phyloP scores from a whole-genome alignment of 78 protist species.

The Dictyostelium firmibasis region DNA sequence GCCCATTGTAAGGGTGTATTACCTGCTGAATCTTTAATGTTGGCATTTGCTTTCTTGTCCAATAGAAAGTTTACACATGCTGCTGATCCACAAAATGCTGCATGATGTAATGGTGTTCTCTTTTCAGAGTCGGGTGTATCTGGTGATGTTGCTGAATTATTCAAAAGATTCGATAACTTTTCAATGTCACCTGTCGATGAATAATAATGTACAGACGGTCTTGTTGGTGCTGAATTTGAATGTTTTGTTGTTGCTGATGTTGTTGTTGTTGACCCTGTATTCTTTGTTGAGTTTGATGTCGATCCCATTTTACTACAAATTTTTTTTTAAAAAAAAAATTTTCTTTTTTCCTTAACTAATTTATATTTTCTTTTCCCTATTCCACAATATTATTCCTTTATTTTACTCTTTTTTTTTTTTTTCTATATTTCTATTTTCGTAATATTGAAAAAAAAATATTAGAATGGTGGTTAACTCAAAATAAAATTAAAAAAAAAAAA shows the following conservation, averaged over 20 bases:
- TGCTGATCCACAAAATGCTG: slow-evolving; percentile 74
- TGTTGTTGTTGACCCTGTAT: background rate
- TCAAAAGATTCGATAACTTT: slow-evolving; percentile 53
- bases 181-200: slow-evolving; percentile 72
- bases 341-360: background rate
- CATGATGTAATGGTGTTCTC: slow-evolving; percentile 72
- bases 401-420: too few relatives aligned
- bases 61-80: slow-evolving; percentile 54
- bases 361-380: background rate
- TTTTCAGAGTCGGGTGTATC: slow-evolving; percentile 54
- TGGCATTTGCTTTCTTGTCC: slow-evolving; percentile 50
- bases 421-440: background rate
- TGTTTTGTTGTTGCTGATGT: background rate
- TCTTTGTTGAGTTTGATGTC: background rate
- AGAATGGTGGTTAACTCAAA: background rate
- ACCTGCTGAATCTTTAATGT: slow-evolving; percentile 39
- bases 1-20: slow-evolving; percentile 79
- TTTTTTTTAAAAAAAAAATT: background rate
- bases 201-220: slow-evolving; percentile 79
- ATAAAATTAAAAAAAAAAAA: too few relatives aligned
- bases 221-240: slow-evolving; percentile 44
- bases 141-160: slow-evolving; percentile 69
- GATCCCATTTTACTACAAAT: background rate
- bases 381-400: background rate
- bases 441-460: too few relatives aligned